A percentile compares a stretch with the other conserved stretches of the same genome.
phyloP scores from a whole-genome alignment of 2,329 filamentous ascomycete species.

The Diaporthe citrichinensis region DNA sequence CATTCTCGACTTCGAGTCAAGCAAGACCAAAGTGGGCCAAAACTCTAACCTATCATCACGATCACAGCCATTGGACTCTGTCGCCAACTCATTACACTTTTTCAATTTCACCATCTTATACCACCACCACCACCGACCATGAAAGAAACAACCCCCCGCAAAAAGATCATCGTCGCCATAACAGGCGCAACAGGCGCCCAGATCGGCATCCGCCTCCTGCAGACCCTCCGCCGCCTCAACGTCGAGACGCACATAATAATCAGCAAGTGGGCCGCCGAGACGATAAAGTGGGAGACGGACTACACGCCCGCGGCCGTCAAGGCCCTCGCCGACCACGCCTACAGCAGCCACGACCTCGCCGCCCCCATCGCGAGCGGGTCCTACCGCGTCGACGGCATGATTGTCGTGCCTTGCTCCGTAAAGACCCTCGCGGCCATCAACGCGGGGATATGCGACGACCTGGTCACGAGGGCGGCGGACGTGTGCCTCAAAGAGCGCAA shows the following conservation, averaged over 20 bases:
- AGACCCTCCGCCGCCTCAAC: slow-evolving; percentile 56
- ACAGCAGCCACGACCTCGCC: slow-evolving; percentile 59
- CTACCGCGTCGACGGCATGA: slow-evolving; percentile 61
- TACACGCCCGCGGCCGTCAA: slow-evolving; percentile 54
- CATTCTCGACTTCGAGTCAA: background rate
- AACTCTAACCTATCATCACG: background rate
- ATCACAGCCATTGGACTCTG: background rate
- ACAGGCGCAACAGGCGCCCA: slow-evolving; percentile 64
- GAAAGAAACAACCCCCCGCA: slow-evolving; percentile 25
- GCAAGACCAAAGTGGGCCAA: background rate
- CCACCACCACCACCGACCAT: background rate
- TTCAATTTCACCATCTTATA: background rate
- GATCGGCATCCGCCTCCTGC: slow-evolving; percentile 58
- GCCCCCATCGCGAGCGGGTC: slow-evolving; percentile 61
- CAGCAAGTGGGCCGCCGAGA: slow-evolving; percentile 63
- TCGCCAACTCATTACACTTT: background rate
- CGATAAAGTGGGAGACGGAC: slow-evolving; percentile 62
- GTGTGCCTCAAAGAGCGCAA: slow-evolving; percentile 61
- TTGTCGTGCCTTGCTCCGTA: slow-evolving; percentile 63
- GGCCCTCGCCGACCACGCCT: slow-evolving; percentile 54
- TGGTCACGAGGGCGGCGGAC: slow-evolving; percentile 61
- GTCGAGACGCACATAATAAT: slow-evolving; percentile 64
- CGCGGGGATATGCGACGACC: slow-evolving; percentile 58
- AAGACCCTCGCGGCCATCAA: slow-evolving; percentile 61
- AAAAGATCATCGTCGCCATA: slow-evolving; percentile 61